Percentiles rank a stretch among this genome's conserved stretches.
Evolutionary conservation across 345 rosid genomes (phyloP).

Genomic region (Anacardium occidentale): DNA sequence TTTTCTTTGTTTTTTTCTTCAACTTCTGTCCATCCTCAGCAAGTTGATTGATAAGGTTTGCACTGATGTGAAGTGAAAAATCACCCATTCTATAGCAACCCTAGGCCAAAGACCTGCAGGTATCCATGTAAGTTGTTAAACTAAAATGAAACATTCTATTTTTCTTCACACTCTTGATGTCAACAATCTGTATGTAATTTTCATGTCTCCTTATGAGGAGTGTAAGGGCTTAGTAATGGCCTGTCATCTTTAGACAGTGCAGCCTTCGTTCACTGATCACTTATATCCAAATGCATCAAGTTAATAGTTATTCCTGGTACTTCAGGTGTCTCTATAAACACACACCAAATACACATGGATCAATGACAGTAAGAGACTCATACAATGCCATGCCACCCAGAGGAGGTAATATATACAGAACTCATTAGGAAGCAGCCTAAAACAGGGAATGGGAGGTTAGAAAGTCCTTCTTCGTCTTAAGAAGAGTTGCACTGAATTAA

Average conservation of each 20-base stretch:
- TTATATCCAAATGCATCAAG: neutral
- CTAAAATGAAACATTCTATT: neutral
- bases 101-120: conserved; percentile 19
- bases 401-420: neutral
- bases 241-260: too few relatives aligned
- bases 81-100: conserved; percentile 55
- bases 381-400: neutral
- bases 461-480: neutral
- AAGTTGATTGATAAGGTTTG: conserved; percentile 67
- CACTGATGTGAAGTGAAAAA: conserved; percentile 69
- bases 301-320: neutral
- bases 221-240: neutral
- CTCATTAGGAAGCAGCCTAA: neutral
- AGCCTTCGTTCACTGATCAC: neutral
- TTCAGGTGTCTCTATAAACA: neutral
- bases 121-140: neutral
- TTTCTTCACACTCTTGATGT: conserved; percentile 8
- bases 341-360: neutral
- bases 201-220: neutral
- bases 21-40: conserved; percentile 43
- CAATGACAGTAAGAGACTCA: neutral
- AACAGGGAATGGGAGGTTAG: neutral
- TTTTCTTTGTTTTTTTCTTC: conserved; percentile 64
- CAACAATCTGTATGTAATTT: neutral
- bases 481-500: neutral